Conservation (phyloP, 148 eudicot genomes). For the Chenopodium formosanum region DNA sequence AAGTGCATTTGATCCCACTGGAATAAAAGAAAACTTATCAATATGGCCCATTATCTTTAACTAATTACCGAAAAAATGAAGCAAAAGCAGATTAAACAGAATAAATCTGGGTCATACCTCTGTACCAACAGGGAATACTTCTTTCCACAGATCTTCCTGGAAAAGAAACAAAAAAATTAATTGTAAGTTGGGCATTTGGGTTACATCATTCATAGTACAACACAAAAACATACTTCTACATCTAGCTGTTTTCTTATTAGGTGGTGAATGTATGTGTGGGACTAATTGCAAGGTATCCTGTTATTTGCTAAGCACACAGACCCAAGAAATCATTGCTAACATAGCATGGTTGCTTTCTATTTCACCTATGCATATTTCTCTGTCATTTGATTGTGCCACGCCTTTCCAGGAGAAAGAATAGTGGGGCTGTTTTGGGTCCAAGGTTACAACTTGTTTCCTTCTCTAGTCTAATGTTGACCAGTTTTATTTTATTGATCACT, state of each 20-base stretch:
- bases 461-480: too few species aligned
- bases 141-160: conserved; percentile 96
- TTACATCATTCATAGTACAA: background rate
- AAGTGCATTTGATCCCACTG: conserved; percentile 94
- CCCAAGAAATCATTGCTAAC: background rate
- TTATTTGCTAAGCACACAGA: background rate
- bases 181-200: background rate
- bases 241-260: background rate
- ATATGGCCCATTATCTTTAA: background rate
- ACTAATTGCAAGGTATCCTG: background rate
- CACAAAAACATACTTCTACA: background rate
- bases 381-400: background rate
- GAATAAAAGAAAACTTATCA: conserved; percentile 14
- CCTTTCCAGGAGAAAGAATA: background rate
- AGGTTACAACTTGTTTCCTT: too few species aligned
- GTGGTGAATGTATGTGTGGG: background rate
- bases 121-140: conserved; percentile 97
- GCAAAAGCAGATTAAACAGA: background rate
- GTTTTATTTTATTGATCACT: too few species aligned
- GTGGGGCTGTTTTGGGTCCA: background rate
- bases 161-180: conserved; percentile 15
- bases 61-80: background rate
- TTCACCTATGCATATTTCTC: background rate
- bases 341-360: background rate
- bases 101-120: conserved; percentile 57